Percentiles rank a stretch among this genome's conserved stretches.
Evolutionary conservation across 352 stramenopile genomes (phyloP).

Genomic region (Phytophthora sojae): DNA sequence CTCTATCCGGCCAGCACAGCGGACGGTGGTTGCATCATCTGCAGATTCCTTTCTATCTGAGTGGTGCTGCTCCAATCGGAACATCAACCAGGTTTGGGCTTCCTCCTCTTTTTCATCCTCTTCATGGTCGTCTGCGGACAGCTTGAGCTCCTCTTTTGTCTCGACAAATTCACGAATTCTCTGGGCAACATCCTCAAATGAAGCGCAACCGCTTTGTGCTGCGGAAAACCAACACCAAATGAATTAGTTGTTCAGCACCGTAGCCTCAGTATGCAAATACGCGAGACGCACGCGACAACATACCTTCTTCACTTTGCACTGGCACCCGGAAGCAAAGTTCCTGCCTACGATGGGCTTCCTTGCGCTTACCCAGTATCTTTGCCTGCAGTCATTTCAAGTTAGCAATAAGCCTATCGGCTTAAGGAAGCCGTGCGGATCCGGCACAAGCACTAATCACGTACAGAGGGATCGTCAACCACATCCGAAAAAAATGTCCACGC

Average conservation of each 20-base stretch:
- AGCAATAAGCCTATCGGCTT: background rate
- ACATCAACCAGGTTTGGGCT: conserved; percentile 18
- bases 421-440: background rate
- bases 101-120: background rate
- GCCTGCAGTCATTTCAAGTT: conserved; percentile 30
- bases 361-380: conserved; percentile 87
- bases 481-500: conserved; percentile 89
- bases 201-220: conserved; percentile 44
- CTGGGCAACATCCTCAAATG: conserved; percentile 48
- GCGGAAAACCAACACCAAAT: conserved; percentile 11
- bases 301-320: conserved; percentile 33
- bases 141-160: conserved; percentile 22
- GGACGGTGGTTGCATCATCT: conserved; percentile 5
- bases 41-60: conserved; percentile 2
- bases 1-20: conserved; percentile 45
- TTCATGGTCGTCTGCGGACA: conserved; percentile 12
- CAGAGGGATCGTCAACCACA: conserved; percentile 42
- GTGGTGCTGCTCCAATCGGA: conserved; percentile 25
- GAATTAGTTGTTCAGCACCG: background rate
- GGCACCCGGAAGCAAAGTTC: conserved; percentile 63
- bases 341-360: conserved; percentile 73
- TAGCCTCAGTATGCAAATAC: no score
- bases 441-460: conserved; percentile 26
- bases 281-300: background rate
- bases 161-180: conserved; percentile 54